Conservation (phyloP, 2,329 filamentous ascomycete genomes). For the Sclerotinia spermophila region DNA sequence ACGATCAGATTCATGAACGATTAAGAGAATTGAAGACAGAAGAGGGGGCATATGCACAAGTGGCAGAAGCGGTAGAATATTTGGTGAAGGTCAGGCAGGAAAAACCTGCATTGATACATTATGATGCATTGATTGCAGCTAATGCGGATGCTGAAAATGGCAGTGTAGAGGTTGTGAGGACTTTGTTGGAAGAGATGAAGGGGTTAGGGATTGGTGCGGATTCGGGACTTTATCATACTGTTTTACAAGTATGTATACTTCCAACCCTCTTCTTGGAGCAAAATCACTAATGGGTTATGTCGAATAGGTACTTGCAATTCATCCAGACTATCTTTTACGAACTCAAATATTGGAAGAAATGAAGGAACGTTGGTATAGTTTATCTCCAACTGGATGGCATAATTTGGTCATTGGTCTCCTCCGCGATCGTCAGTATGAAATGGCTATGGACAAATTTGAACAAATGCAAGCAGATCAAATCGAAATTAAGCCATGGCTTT, state of each 20-base stretch:
- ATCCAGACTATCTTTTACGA: slow-evolving; percentile 79
- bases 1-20: slow-evolving; percentile 44
- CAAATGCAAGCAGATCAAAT: slow-evolving; percentile 57
- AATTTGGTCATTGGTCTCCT: slow-evolving; percentile 70
- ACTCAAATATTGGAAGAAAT: slow-evolving; percentile 69
- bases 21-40: slow-evolving; percentile 42
- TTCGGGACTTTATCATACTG: slow-evolving; percentile 64
- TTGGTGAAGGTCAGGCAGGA: slow-evolving; percentile 56
- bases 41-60: slow-evolving; percentile 40
- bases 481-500: slow-evolving; percentile 66
- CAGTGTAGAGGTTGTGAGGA: slow-evolving; percentile 59
- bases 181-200: slow-evolving; percentile 71
- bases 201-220: slow-evolving; percentile 59
- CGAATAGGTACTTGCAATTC: slow-evolving; percentile 65
- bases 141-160: slow-evolving; percentile 63
- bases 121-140: slow-evolving; percentile 70
- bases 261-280: background rate
- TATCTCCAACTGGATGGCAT: slow-evolving; percentile 60
- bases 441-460: slow-evolving; percentile 69
- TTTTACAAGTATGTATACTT: slow-evolving; percentile 54
- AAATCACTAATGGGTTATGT: background rate
- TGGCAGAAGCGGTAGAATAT: slow-evolving; percentile 50
- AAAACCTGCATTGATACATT: slow-evolving; percentile 56
- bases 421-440: slow-evolving; percentile 77
- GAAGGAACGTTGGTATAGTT: slow-evolving; percentile 66